Evolutionary conservation across 1,139 yeast genomes (phyloP).

Genomic region (Candida sp.): DNA sequence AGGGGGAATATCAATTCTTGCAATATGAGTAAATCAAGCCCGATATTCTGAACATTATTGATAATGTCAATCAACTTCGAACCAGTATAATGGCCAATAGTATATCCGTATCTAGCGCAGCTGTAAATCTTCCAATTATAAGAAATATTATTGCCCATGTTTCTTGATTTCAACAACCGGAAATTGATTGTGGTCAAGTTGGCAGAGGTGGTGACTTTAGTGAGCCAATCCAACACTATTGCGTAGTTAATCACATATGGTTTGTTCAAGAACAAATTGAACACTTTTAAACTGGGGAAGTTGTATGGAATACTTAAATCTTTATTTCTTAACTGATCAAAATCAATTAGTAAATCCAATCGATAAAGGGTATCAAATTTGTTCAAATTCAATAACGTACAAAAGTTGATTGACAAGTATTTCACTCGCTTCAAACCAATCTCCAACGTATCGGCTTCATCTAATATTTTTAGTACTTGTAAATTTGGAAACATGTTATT

Average conservation of each 20-base stretch:
- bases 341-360: conserved; percentile 24
- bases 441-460: conserved; percentile 7
- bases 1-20: conserved; percentile 4
- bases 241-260: conserved; percentile 11
- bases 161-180: conserved; percentile 1
- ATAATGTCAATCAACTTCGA: conserved; percentile 2
- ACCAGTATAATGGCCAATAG: conserved; percentile 1
- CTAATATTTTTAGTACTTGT: conserved; percentile 19
- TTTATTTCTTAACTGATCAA: conserved; percentile 12
- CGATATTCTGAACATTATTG: conserved; percentile 1
- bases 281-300: conserved; percentile 8
- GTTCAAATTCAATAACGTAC: conserved; percentile 11
- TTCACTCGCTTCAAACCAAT: not conserved
- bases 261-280: conserved; percentile 19
- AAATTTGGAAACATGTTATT: conserved; percentile 17
- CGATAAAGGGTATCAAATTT: conserved; percentile 10
- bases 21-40: conserved; percentile 6
- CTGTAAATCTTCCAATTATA: conserved; percentile 2
- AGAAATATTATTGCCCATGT: not conserved
- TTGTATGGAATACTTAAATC: not conserved
- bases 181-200: not conserved
- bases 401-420: conserved; percentile 16
- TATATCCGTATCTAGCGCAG: conserved; percentile 1
- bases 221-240: conserved; percentile 10
- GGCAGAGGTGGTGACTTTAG: not conserved